phyloP scores from a whole-genome alignment of 2,329 filamentous ascomycete genomes.

The Thelonectria olida region DNA sequence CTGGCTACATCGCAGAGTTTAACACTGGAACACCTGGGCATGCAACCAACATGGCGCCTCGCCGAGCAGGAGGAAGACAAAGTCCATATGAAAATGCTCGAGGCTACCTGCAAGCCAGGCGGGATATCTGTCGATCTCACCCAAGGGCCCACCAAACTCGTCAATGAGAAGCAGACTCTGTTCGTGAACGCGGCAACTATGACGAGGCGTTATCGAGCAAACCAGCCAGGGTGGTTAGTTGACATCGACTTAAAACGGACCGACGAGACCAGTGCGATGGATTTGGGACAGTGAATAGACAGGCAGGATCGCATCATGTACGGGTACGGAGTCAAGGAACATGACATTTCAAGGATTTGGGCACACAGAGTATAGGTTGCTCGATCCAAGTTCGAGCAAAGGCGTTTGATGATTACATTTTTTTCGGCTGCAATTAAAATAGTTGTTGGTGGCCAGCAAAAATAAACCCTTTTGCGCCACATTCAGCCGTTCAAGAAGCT shows the following conservation, averaged over 20 bases:
- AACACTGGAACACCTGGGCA: conserved; percentile 40
- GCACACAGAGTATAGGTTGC: background rate
- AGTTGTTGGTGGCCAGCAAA: background rate
- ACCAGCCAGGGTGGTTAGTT: conserved; percentile 63
- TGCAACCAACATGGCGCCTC: conserved; percentile 30
- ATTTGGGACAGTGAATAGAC: background rate
- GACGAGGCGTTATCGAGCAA: conserved; percentile 50
- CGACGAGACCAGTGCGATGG: background rate
- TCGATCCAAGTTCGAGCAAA: conserved; percentile 21
- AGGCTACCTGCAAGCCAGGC: conserved; percentile 37
- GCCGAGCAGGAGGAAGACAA: conserved; percentile 25
- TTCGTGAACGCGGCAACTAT: conserved; percentile 69
- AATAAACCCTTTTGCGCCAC: background rate
- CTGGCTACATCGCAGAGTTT: conserved; percentile 49
- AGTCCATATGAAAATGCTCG: conserved; percentile 28
- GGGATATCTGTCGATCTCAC: conserved; percentile 51
- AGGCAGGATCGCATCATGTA: no score
- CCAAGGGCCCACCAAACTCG: conserved; percentile 42
- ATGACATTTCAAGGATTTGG: background rate
- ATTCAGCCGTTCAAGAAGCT: conserved; percentile 8
- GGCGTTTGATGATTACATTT: conserved; percentile 28
- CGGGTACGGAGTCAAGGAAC: background rate
- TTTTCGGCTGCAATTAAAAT: conserved; percentile 20
- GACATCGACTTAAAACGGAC: conserved; percentile 54
- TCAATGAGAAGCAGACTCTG: conserved; percentile 58